Percentiles rank a stretch among this genome's conserved stretches.
phyloP scores from a whole-genome alignment of 2,329 filamentous ascomycete species.

The Botrytis galanthina region DNA sequence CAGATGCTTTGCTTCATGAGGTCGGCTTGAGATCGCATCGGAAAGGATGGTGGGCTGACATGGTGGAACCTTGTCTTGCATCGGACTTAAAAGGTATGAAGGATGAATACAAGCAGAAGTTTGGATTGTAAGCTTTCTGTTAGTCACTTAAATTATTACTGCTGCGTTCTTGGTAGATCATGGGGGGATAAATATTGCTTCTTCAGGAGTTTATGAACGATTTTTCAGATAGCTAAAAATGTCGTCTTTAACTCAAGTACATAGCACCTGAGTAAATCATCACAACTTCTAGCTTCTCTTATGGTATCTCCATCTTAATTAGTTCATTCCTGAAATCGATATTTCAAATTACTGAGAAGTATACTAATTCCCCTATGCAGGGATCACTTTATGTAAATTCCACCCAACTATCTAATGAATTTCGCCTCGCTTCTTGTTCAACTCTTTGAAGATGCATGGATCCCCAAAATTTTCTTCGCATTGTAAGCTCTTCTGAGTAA shows the following conservation, averaged over 20 bases:
- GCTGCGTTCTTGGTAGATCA: not conserved
- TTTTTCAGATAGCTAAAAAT: no score
- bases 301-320: not conserved
- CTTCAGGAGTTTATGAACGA: not conserved
- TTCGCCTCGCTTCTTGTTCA: not conserved
- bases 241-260: no score
- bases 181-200: no score
- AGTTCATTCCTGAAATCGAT: not conserved
- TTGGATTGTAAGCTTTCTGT: not conserved
- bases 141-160: not conserved
- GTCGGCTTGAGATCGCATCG: conserved; percentile 15
- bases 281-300: not conserved
- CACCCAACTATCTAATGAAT: not conserved
- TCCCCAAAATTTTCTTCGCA: not conserved
- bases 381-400: not conserved
- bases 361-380: not conserved
- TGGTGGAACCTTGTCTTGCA: conserved; percentile 9
- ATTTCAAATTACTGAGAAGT: not conserved
- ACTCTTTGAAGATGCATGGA: not conserved
- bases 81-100: conserved; percentile 4
- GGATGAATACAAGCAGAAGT: conserved; percentile 19
- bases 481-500: not conserved
- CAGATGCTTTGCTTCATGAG: conserved; percentile 14
- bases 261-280: not conserved
- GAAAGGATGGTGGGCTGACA: conserved; percentile 17